Base-by-base conservation (phyloP, 2,329 filamentous ascomycete species). In the Botrytis medusae region DNA sequence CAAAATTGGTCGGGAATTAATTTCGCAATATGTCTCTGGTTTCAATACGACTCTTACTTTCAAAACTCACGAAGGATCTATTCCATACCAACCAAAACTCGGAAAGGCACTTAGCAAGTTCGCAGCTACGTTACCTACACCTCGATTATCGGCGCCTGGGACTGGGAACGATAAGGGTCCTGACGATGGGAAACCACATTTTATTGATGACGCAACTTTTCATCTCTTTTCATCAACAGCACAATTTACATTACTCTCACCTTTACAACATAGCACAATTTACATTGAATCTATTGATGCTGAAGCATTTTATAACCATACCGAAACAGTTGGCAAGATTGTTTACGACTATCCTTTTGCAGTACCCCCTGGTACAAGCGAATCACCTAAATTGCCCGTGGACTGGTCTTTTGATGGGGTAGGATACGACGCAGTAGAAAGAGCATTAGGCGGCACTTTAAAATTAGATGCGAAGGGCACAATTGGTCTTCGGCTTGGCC, bases 1-100 rank as follows among this genome's bases (percentile, higher is more conserved):
- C 61, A 81, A 84, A 42, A 86, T 91, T 75, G 94, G 93, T 2
- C 87, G 89, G 71, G 88, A 94, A 64, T 84, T 98, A 32, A 83
- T 98, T 16, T 97, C 94, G 2, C 90, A 93, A 78, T 98, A 96
- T 79, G 85, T 98, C 18, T 98, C 95, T 5, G 94, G 94, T 14
- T 91, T 88, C 81, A 98, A 98, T 83, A 94, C 93, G 1, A 94
- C 90, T 32, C 83, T 98, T 62, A 92, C 90, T 0, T 82, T 97
- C 16, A 89, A 89, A 80, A 87, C 91, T 3, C 92, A 97, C 80
- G 84, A 87, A 65, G 85, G 86, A 61, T 93, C 90, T 67, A 90
- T 98, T 69, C 95, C 96, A 5, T 83, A 87, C 1, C 87, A 93
- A 69, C 94, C 93, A 0, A 81, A 86, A 7, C 85, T 98, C 6